Conservation (phyloP, 805 yeast genomes). For the Saitoella complicata region DNA sequence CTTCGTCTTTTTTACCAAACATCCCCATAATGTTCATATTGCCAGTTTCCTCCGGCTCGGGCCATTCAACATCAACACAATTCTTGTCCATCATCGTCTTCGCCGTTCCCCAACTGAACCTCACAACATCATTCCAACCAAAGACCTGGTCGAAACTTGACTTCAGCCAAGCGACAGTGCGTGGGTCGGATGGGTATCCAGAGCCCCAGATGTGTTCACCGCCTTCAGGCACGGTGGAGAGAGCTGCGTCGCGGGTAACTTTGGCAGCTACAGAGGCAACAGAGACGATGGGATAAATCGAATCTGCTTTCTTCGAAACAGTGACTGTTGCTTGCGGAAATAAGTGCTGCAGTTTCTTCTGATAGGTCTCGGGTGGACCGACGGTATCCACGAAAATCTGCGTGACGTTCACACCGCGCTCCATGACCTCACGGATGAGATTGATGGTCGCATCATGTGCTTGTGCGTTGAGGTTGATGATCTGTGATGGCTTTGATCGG, state of each 20-base stretch:
- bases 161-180: constrained; percentile 63
- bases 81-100: constrained; percentile 46
- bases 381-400: constrained; percentile 89
- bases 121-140: constrained; percentile 67
- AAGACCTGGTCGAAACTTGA: constrained; percentile 48
- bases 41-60: not conserved
- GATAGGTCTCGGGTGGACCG: constrained; percentile 83
- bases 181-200: constrained; percentile 90
- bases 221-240: constrained; percentile 8
- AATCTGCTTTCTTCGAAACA: constrained; percentile 90
- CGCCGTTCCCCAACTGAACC: constrained; percentile 93
- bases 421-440: constrained; percentile 49
- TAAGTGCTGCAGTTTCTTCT: constrained; percentile 45
- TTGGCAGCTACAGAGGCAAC: constrained; percentile 93
- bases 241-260: constrained; percentile 62
- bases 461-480: constrained; percentile 76
- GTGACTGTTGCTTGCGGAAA: constrained; percentile 62
- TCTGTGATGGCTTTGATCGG: constrained; percentile 33
- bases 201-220: constrained; percentile 48
- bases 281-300: constrained; percentile 78
- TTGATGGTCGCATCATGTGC: constrained; percentile 90
- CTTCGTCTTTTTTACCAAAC: no score
- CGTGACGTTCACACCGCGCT: constrained; percentile 42
- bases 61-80: constrained; percentile 18
- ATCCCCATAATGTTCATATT: no score